Conservation (phyloP, 208 protist genomes). For the Angomonas desouzai region DNA sequence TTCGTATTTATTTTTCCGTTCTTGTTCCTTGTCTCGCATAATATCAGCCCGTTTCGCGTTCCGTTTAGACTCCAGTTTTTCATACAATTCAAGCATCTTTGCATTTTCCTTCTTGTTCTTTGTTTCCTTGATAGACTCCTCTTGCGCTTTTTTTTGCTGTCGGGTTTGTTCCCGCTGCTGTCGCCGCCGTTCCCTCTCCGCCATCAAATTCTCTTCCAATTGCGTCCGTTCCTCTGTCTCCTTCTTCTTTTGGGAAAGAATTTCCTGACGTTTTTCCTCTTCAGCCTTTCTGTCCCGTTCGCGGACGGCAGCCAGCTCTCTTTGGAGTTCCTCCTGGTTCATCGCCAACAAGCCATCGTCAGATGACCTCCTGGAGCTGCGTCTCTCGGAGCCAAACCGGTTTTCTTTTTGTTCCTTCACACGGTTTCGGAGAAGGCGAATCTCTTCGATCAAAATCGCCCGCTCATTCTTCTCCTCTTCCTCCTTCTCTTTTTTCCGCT, state of each 20-base stretch:
- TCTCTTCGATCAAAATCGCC: conserved; percentile 29
- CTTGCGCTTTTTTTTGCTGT: conserved; percentile 11
- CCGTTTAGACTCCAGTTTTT: conserved; percentile 42
- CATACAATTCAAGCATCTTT: conserved; percentile 48
- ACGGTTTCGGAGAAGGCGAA: conserved; percentile 26
- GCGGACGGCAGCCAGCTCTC: conserved; percentile 13
- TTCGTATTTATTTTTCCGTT: conserved; percentile 54
- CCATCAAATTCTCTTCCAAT: conserved; percentile 26
- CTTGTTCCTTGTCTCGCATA: conserved; percentile 24
- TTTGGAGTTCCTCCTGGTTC: conserved; percentile 18
- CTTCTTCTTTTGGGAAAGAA: conserved; percentile 19
- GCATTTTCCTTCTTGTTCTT: conserved; percentile 28
- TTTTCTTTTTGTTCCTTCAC: conserved; percentile 20
- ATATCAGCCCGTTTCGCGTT: conserved; percentile 26
- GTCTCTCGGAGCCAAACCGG: conserved; percentile 10
- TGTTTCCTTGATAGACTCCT: conserved; percentile 21
- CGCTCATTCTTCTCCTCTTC: conserved; percentile 18
- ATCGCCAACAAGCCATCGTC: conserved; percentile 9
- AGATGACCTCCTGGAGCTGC: not conserved
- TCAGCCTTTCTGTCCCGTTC: conserved; percentile 12
- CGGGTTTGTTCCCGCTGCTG: not conserved
- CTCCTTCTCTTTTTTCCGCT: conserved; percentile 19
- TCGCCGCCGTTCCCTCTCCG: conserved; percentile 26
- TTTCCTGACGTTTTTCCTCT: conserved; percentile 18
- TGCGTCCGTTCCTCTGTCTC: conserved; percentile 6